Evolutionary conservation across 2,329 filamentous ascomycete species (phyloP), one percentile per base, ranked within the genome.

Genomic region (Stagonosporopsis cucurbitacearum): DNA sequence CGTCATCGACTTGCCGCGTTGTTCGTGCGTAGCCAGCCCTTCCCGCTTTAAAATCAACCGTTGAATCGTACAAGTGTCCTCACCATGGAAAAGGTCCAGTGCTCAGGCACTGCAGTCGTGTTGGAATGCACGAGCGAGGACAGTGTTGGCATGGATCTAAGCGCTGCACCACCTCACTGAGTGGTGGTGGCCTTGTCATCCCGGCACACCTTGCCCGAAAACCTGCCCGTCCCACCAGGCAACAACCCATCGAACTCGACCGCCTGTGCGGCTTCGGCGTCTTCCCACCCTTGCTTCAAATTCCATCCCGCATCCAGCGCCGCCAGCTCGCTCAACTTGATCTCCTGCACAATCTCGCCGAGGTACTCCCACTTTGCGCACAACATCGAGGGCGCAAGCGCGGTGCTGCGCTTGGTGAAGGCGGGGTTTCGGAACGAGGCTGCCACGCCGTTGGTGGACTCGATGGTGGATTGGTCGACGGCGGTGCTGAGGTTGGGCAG

Each of bases 151-250:
- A 5, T 26, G 9, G 6, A 30, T 6, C 28, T 9, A 6, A 11
- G 8, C 6, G 28, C 28, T 9, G 28, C 28, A 30, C 28, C 9
- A 11, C 28, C 28, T 30, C 9, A 30, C 28, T 26, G 9, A 26
- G 25, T 9, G 12, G 28, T 11, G 12, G 28, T 11, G 12, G 13
- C 6, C 30, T 6, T 32, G 13, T 32, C 30, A 3, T 13, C 30
- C 13, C 30, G 30, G 2, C 30, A 15, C 30, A 32, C 30, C 13
- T 15, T 13, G 22, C 74, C 75, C 0, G 70, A 72, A 47, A 81
- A 76, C 25, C 78, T 64, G 2, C 78, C 78, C 6, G 73, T 77
- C 3, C 78, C 79, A 30, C 79, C 78, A 8, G 69, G 62, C 25
- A 73, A 48, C 13, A 64, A 60, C 0, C 77, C 78, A 64, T 81